Evolutionary conservation across 306 rosid genomes (phyloP), one percentile per base, ranked within the genome.

Genomic region (Cucurbita maxima): DNA sequence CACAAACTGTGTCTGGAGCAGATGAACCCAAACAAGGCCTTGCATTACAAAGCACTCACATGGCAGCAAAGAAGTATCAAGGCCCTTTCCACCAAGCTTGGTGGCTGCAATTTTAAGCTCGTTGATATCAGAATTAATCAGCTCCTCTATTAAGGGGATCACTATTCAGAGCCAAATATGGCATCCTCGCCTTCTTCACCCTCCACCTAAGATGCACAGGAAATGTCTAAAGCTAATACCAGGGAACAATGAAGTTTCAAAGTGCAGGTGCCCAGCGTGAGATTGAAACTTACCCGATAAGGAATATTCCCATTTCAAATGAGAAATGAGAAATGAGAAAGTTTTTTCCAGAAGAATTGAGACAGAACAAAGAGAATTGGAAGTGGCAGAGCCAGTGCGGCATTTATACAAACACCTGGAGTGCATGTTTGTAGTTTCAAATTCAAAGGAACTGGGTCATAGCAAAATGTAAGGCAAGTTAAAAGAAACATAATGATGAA

Each of bases 51-150:
- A 41, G 25, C 5, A 80, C 82, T 72, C 53, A 85, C 89, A 88
- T 83, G 66, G 92, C 89, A 57, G 89, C 80, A 41, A 84, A 47
- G 79, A 52, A 52, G 83, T 82, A 22, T 89, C 88, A 71, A 82
- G 76, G 7, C 75, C 82, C 50, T 82, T 36, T 8, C 89, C 92
- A 66, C 86, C 87, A 18, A 82, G 84, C 76, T 72, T 78, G 12
- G 85, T 10, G 62, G 83, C 86, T 2, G 84, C 88, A 56, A 82
- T 51, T 80, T 76, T 78, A 13, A 82, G 85, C 68, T 85, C 92
- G 47, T 69, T 73, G 58, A 83, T 41, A 66, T 88, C 89, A 20
- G 88, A 82, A 62, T 78, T 63, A 10, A 85, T 61, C 63, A 80
- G 72, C 58, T 74, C 84, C 14, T 55, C 78, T 13, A 81, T 53